These are phyloP conservation scores for Euphrasia arctica DNA, from an alignment of 305 asterid species.

Conservation along the genomic window DNA sequence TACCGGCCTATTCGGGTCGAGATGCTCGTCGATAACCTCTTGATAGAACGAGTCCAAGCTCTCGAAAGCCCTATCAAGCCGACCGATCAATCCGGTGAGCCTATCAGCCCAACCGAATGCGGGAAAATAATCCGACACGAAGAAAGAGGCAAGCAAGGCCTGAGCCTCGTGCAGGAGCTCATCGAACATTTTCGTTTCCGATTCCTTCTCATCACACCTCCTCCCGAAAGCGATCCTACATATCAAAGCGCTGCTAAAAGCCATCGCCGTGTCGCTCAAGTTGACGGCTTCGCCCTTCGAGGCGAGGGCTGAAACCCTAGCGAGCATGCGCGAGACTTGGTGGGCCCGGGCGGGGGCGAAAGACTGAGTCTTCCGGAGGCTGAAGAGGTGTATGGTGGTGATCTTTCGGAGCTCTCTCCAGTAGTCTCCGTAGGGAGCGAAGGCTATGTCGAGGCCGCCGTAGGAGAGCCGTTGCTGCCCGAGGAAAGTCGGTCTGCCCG, in stretches of 20 bases:
- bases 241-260: constrained; percentile 27
- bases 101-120: constrained; percentile 41
- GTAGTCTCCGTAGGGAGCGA: constrained; percentile 33
- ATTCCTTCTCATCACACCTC: constrained; percentile 1
- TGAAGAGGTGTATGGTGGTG: constrained; percentile 33
- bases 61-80: constrained; percentile 23
- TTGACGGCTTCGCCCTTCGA: background rate
- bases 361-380: constrained; percentile 30
- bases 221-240: constrained; percentile 40
- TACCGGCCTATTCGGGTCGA: constrained; percentile 3
- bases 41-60: constrained; percentile 33
- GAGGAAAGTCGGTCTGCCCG: constrained; percentile 34
- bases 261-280: constrained; percentile 19
- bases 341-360: constrained; percentile 37
- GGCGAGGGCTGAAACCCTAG: background rate
- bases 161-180: constrained; percentile 35
- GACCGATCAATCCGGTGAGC: constrained; percentile 31
- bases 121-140: constrained; percentile 38
- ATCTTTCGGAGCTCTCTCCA: constrained; percentile 49
- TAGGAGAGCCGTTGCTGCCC: constrained; percentile 31
- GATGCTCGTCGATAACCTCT: constrained; percentile 33
- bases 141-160: constrained; percentile 30
- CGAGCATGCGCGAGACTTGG: constrained; percentile 22
- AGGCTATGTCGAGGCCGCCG: constrained; percentile 29
- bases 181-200: constrained; percentile 25